These are phyloP conservation scores for Blastobotrys petasosporus DNA, from an alignment of 1,139 yeast species.

Conservation along the genomic window DNA sequence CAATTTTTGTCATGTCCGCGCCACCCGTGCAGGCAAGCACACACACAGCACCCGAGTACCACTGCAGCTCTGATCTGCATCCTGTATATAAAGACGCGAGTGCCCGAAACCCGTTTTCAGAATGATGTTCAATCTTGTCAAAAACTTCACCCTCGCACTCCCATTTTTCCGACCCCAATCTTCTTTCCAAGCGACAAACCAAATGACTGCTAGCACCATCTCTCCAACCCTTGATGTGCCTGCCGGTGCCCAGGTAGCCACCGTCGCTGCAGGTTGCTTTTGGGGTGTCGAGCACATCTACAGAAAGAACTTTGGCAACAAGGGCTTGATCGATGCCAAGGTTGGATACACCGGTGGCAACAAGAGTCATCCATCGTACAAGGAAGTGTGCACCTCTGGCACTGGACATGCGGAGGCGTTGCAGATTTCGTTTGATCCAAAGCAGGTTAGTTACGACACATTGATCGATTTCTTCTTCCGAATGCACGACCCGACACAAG, in stretches of 20 bases:
- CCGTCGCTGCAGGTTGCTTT: slow-evolving; percentile 56
- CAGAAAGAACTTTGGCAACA: slow-evolving; percentile 53
- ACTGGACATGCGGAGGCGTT: slow-evolving; percentile 66
- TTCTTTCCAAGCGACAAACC: neutral
- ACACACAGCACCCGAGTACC: neutral
- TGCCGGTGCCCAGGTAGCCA: slow-evolving; percentile 34
- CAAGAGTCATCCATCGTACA: slow-evolving; percentile 56
- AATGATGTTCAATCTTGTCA: slow-evolving; percentile 1
- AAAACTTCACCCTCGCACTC: neutral
- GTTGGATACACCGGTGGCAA: slow-evolving; percentile 91
- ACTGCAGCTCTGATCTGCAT: neutral
- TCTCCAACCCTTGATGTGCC: slow-evolving; percentile 30
- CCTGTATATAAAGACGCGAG: neutral
- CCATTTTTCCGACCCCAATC: slow-evolving; percentile 2
- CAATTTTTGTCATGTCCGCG: too few relatives aligned
- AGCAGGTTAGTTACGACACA: slow-evolving; percentile 49
- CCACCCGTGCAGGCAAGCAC: neutral
- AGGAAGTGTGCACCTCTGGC: slow-evolving; percentile 65
- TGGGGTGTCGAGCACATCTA: slow-evolving; percentile 93
- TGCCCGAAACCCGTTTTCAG: neutral
- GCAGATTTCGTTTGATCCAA: slow-evolving; percentile 78
- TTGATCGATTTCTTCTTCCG: slow-evolving; percentile 79
- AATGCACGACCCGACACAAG: slow-evolving; percentile 73
- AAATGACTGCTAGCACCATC: slow-evolving; percentile 15
- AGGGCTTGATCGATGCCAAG: slow-evolving; percentile 65